Percentiles rank a stretch among this genome's conserved stretches.
phyloP scores from a whole-genome alignment of 441 rosid genomes.

The Aquilaria agallochum region DNA sequence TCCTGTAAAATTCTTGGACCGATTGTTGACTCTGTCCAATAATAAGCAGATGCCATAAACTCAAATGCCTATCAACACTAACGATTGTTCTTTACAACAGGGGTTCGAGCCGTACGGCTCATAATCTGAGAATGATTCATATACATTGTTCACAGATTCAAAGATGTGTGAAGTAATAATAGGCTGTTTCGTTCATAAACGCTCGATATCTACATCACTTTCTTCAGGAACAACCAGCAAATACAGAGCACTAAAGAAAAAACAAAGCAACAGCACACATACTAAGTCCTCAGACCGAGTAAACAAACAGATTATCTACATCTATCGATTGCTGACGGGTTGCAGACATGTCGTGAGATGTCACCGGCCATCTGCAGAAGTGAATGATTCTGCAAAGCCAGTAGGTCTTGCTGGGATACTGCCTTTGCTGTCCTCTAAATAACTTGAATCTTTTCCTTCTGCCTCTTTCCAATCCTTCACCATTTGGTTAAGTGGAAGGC shows the following conservation, averaged over 20 bases:
- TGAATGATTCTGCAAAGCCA: constrained; percentile 67
- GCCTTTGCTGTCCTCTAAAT: constrained; percentile 55
- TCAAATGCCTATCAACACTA: too few relatives aligned
- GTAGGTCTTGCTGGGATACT: constrained; percentile 74
- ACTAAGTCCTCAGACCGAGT: constrained; percentile 15
- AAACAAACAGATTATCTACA: constrained; percentile 27
- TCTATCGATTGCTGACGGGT: constrained; percentile 5
- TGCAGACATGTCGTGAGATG: neutral
- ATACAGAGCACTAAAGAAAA: constrained; percentile 3
- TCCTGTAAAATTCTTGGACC: too few relatives aligned
- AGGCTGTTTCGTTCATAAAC: constrained; percentile 12
- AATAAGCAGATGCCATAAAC: too few relatives aligned
- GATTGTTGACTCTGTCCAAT: too few relatives aligned
- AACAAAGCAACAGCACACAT: constrained; percentile 19
- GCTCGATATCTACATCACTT: constrained; percentile 28
- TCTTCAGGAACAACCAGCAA: constrained; percentile 9
- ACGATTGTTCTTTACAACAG: too few relatives aligned
- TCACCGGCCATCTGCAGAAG: constrained; percentile 70
- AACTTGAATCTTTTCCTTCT: constrained; percentile 58
- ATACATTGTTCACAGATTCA: too few relatives aligned
- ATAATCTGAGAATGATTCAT: too few relatives aligned
- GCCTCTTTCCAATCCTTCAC: constrained; percentile 83
- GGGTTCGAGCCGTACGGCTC: too few relatives aligned
- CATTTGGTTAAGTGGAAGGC: constrained; percentile 72
- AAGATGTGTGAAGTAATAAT: too few relatives aligned